Evolutionary conservation across 768 basidiomycete species (phyloP).

Genomic region (Rhizopogon rudus): DNA sequence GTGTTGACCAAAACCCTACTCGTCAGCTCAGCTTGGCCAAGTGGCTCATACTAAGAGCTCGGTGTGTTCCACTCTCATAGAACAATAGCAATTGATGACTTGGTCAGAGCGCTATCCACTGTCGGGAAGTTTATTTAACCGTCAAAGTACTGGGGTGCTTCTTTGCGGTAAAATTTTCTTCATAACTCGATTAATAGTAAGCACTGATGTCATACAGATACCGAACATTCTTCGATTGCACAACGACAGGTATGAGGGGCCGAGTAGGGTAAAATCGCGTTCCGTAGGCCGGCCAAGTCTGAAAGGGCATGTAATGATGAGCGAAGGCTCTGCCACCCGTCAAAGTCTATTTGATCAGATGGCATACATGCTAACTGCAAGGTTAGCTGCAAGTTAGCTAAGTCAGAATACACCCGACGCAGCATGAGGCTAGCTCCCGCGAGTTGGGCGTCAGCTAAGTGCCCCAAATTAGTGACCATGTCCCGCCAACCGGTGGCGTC

Average conservation of each 20-base stretch:
- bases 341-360: background rate
- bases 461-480: background rate
- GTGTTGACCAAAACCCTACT: background rate
- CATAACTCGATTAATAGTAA: background rate
- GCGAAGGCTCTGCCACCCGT: background rate
- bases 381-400: background rate
- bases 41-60: too few species aligned
- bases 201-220: background rate
- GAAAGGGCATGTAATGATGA: background rate
- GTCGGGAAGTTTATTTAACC: background rate
- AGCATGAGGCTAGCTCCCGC: background rate
- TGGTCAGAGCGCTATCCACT: background rate
- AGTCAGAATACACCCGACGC: background rate
- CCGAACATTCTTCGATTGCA: background rate
- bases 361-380: background rate
- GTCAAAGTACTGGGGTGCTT: background rate
- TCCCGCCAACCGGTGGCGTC: conserved; percentile 1
- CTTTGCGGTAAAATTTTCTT: background rate
- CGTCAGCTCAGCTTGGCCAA: background rate
- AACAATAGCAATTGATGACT: background rate
- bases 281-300: background rate
- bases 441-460: background rate
- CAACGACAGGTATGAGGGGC: background rate
- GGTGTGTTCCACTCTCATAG: background rate
- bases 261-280: background rate